Conservation (phyloP, 345 rosid species). For the Durio zibethinus region DNA sequence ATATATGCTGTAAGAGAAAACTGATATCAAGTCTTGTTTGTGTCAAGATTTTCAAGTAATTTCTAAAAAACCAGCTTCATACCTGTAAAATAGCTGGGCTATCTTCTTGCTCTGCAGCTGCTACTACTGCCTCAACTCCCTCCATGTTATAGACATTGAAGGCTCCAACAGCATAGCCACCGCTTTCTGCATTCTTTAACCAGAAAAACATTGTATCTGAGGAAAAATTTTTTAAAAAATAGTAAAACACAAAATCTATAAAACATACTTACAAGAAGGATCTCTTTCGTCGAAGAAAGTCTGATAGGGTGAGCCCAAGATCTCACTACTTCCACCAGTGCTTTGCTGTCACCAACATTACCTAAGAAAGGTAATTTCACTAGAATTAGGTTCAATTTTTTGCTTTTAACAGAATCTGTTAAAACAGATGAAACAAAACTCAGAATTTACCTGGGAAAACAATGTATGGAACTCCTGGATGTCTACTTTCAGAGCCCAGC, state of each 20-base stretch:
- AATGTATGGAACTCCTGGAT: constrained; percentile 94
- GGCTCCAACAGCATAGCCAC: constrained; percentile 93
- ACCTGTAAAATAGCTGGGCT: constrained; percentile 99
- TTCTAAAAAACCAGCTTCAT: constrained; percentile 11
- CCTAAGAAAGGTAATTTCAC: constrained; percentile 37
- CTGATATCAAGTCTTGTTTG: not conserved
- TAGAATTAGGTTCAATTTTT: not conserved
- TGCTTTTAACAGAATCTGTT: not conserved
- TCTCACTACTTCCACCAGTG: constrained; percentile 81
- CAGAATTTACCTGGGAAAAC: constrained; percentile 79
- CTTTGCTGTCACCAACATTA: constrained; percentile 78
- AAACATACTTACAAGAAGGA: constrained; percentile 54
- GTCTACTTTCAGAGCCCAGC: constrained; percentile 95
- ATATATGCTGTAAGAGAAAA: not conserved
- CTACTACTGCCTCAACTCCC: constrained; percentile 90
- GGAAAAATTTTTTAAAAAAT: not conserved
- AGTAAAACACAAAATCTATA: not conserved
- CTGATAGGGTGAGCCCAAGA: constrained; percentile 73
- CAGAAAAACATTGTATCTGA: constrained; percentile 18
- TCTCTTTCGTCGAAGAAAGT: constrained; percentile 65
- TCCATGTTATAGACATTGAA: constrained; percentile 94
- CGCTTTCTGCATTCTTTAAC: constrained; percentile 75
- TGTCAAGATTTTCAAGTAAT: not conserved
- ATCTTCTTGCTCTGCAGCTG: constrained; percentile 92
- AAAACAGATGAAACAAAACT: not conserved